phyloP scores from a whole-genome alignment of 805 yeast species.

The Diddensiella santjacobensis region DNA sequence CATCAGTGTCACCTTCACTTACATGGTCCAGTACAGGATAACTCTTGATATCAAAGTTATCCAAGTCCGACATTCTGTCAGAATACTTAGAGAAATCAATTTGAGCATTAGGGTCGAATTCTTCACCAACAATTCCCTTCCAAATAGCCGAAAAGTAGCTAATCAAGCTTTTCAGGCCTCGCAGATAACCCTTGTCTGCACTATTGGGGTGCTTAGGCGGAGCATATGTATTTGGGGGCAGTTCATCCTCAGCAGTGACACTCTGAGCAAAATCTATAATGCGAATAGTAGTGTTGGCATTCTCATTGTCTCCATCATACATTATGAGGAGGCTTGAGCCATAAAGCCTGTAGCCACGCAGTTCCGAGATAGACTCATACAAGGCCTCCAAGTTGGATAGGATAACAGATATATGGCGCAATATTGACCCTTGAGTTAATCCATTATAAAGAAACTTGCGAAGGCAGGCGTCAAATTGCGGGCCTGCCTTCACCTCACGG shows the following conservation, averaged over 20 bases:
- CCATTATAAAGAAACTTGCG: constrained; percentile 83
- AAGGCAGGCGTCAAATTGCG: constrained; percentile 71
- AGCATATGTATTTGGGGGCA: constrained; percentile 43
- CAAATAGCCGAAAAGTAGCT: constrained; percentile 47
- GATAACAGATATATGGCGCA: constrained; percentile 63
- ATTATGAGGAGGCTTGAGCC: constrained; percentile 86
- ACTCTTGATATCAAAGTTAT: constrained; percentile 18
- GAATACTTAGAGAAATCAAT: not conserved
- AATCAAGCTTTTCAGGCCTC: constrained; percentile 75
- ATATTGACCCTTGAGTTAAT: constrained; percentile 48
- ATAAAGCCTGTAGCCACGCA: constrained; percentile 79
- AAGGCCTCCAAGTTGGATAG: constrained; percentile 59
- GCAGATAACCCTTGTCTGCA: constrained; percentile 79
- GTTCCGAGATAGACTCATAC: constrained; percentile 46
- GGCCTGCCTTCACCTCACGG: constrained; percentile 64
- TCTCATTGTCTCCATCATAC: constrained; percentile 63
- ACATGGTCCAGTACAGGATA: constrained; percentile 8
- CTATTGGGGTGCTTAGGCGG: constrained; percentile 66
- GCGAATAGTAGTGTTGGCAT: constrained; percentile 43
- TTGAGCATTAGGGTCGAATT: constrained; percentile 7
- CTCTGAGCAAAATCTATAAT: constrained; percentile 96
- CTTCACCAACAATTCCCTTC: constrained; percentile 17
- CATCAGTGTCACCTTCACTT: constrained; percentile 10
- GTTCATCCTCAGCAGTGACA: constrained; percentile 56
- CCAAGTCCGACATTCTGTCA: constrained; percentile 15